Evolutionary conservation across 2,329 filamentous ascomycete genomes (phyloP).

Genomic region (Fusarium fujikuroi): DNA sequence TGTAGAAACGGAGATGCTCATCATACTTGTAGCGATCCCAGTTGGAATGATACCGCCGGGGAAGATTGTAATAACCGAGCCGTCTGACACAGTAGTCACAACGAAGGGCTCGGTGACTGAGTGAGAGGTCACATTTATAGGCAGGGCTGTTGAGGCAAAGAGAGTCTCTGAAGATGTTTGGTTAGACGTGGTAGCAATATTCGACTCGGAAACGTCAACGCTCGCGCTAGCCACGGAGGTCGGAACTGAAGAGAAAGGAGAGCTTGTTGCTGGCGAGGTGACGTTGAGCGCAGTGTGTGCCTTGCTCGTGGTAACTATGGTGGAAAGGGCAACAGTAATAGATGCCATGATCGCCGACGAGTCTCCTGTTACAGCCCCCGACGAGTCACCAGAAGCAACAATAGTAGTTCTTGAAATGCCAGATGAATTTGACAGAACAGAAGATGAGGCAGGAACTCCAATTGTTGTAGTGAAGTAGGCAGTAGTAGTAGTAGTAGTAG

Average conservation of each 20-base stretch:
- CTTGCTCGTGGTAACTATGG: neutral
- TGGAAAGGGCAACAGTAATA: neutral
- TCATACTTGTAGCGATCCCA: neutral
- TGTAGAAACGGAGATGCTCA: constrained; percentile 8
- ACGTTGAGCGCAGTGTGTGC: neutral
- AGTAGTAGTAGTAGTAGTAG: constrained; percentile 22
- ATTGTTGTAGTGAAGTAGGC: constrained; percentile 1
- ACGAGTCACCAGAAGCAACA: neutral
- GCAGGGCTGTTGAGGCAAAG: constrained; percentile 16
- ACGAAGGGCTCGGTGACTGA: neutral
- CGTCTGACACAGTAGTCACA: constrained; percentile 21
- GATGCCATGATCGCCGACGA: neutral
- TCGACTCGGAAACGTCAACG: neutral
- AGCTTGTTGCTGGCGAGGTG: neutral
- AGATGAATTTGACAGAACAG: neutral
- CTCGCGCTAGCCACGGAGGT: neutral
- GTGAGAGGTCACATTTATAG: constrained; percentile 7
- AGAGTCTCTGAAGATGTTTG: neutral
- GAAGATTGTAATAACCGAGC: constrained; percentile 30
- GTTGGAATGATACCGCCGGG: constrained; percentile 26
- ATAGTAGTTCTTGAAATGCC: neutral
- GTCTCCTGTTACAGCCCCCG: neutral
- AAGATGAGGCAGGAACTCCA: neutral
- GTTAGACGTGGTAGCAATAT: neutral
- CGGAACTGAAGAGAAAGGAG: constrained; percentile 1